Evolutionary conservation across 371 early-diverging fungal genomes (phyloP).

Genomic region (Mortierella sp.): DNA sequence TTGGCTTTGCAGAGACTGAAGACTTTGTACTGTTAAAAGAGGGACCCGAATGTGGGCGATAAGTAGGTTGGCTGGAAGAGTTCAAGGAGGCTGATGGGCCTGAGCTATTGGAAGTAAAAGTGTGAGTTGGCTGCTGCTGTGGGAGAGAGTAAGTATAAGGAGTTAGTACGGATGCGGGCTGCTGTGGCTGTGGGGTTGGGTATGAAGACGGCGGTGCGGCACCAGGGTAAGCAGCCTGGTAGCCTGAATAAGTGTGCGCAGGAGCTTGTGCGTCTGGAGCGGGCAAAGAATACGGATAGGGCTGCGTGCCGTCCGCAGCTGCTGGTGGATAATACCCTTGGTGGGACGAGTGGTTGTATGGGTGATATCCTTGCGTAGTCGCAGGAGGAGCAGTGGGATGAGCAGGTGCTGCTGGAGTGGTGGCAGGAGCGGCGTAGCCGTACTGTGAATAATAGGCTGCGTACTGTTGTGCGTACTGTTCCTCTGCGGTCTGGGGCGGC

Average conservation of each 20-base stretch:
- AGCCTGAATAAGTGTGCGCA: conserved; percentile 24
- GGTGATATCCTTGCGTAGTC: conserved; percentile 1
- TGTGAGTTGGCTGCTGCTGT: conserved; percentile 11
- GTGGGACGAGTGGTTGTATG: conserved; percentile 20
- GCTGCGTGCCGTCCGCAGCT: conserved; percentile 17
- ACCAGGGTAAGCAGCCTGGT: conserved; percentile 9
- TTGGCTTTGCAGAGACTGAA: too few species aligned
- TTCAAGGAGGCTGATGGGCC: conserved; percentile 5
- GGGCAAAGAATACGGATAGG: conserved; percentile 22
- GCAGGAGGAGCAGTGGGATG: conserved; percentile 6
- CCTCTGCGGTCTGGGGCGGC: conserved; percentile 9
- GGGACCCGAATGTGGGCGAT: too few species aligned
- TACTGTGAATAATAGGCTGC: conserved; percentile 50
- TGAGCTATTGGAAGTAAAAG: conserved; percentile 40
- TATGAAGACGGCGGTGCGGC: not conserved
- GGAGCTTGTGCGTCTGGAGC: conserved; percentile 21
- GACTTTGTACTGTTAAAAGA: too few species aligned
- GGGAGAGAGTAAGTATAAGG: conserved; percentile 35
- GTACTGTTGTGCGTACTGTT: conserved; percentile 49
- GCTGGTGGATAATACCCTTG: conserved; percentile 32
- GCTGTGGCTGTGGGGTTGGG: conserved; percentile 11
- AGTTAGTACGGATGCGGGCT: conserved; percentile 40
- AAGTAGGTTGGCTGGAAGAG: not conserved
- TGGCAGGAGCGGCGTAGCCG: conserved; percentile 24
- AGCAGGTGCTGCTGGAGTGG: conserved; percentile 10